Evolutionary conservation across 495 filamentous ascomycete genomes (phyloP).

Genomic region (Hamigera avellanea): DNA sequence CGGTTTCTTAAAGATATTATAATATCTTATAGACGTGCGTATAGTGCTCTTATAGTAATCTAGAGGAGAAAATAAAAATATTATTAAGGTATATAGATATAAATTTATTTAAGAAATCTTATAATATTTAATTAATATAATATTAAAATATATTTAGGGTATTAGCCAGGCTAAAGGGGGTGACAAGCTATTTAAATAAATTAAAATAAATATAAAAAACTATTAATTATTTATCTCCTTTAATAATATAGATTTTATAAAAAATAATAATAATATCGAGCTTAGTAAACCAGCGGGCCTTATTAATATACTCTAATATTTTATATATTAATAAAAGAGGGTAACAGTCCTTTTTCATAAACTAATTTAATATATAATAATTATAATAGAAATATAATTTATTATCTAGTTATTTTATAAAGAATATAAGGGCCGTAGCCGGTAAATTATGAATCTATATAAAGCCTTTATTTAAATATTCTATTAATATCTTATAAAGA

Average conservation of each 20-base stretch:
- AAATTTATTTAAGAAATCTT: too few species aligned
- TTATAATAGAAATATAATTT: neutral
- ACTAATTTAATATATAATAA: neutral
- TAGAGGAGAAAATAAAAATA: too few species aligned
- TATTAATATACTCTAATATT: neutral
- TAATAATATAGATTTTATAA: neutral
- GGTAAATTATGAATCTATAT: too few species aligned
- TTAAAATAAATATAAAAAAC: neutral
- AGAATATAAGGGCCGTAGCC: too few species aligned
- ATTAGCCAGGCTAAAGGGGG: neutral
- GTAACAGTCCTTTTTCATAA: neutral
- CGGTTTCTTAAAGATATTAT: too few species aligned
- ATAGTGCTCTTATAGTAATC: too few species aligned
- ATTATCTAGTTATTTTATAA: too few species aligned
- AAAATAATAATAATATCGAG: neutral
- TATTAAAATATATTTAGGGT: neutral
- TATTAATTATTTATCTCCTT: neutral
- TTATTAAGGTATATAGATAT: too few species aligned
- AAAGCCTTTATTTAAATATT: too few species aligned
- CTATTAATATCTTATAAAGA: too few species aligned
- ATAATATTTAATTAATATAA: neutral
- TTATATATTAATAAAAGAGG: neutral
- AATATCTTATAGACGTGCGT: too few species aligned
- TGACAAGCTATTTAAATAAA: neutral
- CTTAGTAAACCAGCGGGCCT: too few species aligned